Evolutionary conservation across 345 rosid genomes (phyloP), one percentile per base, ranked within the genome.

Genomic region (Eucalyptus pumila): DNA sequence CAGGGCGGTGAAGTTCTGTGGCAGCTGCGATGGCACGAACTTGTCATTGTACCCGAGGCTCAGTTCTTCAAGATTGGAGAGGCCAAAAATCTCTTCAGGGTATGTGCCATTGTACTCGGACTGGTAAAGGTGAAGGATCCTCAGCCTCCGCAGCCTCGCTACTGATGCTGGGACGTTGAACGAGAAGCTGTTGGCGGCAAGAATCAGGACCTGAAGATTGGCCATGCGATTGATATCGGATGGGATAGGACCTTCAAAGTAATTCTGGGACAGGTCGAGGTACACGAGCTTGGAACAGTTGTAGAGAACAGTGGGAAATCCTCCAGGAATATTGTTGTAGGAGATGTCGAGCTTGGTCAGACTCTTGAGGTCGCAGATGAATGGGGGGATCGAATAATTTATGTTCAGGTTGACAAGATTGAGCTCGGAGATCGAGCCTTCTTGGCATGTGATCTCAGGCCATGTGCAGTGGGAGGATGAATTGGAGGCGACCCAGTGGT

Each of bases 201-300:
- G 91, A 62, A 49, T 56, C 80, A 94, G 93, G 89, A 16, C 37
- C 16, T 34, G 88, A 37, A 95, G 94, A 65, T 86, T 37, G 52
- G 92, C 86, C 91, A 95, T 87, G 14, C 52, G 89, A 85, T 91
- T 87, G 8, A 95, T 92, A 51, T 92, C 94, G n/a, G 88, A 80
- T 37, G 96, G 97, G 87, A 95, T 86, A 14, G 76, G 6, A 32
- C 96, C 97, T 4, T 90, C 91, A 45, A 94, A 92, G 91, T 51
- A 89, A 90, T 94, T 95, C 67, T 90, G 90, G 51, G 95, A 91
- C 37, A 95, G 93, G 89, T 94, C 92, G 1, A 95, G 90, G 91
- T 86, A 24, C 86, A 91, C 42, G 7, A 95, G 67, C 67, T 60
- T 60, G 16, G 32, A 60, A 60, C 67, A 60, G 67, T 60, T 27